phyloP scores from a whole-genome alignment of 345 rosid species.

The Eucalyptus sp. region DNA sequence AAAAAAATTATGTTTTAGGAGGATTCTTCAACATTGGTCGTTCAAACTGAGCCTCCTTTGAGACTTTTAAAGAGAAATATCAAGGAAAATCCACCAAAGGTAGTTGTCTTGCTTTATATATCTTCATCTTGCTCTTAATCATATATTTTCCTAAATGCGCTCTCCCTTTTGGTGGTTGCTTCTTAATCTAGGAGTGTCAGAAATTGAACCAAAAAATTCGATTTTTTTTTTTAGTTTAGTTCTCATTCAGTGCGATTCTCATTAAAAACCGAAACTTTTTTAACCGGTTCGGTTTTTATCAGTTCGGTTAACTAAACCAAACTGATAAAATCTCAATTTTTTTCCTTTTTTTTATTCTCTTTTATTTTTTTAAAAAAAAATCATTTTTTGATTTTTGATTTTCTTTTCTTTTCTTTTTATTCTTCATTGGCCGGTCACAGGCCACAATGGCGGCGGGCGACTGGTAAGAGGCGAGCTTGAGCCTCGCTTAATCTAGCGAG shows the following conservation, averaged over 20 bases:
- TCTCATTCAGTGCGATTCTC: no score
- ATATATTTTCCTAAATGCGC: no score
- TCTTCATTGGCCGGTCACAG: accelerated
- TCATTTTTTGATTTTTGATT: no score
- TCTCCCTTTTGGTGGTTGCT: neutral
- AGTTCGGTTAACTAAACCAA: accelerated
- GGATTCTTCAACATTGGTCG: neutral
- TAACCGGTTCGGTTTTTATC: no score
- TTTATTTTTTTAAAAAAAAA: no score
- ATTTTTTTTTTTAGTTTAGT: no score
- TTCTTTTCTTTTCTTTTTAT: no score
- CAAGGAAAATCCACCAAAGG: neutral
- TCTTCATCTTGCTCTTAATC: neutral
- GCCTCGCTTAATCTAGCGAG: no score
- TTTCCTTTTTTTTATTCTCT: no score
- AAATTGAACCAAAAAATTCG: accelerated
- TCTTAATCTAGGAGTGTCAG: neutral
- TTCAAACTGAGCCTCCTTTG: neutral
- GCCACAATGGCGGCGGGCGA: accelerated
- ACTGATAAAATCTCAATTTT: no score
- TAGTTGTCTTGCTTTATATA: neutral
- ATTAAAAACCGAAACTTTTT: no score
- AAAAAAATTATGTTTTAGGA: neutral
- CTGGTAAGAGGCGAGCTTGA: no score
- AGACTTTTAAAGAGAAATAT: neutral